A percentile compares a stretch with the other conserved stretches of the same genome.
phyloP scores from a whole-genome alignment of 1,284 basidiomycete genomes.

The Cryptococcus sp. region DNA sequence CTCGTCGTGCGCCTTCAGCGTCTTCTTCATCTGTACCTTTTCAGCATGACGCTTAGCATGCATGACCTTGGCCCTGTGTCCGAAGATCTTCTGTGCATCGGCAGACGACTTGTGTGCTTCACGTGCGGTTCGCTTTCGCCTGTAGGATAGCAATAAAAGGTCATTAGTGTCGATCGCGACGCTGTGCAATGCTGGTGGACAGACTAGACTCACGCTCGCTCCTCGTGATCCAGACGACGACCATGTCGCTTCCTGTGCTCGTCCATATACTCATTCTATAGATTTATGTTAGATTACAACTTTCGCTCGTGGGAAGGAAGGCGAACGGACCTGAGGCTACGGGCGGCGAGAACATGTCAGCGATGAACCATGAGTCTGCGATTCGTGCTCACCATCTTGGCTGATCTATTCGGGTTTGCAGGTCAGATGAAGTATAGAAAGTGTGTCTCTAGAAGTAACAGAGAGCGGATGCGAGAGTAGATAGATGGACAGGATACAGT shows the following conservation, averaged over 20 bases:
- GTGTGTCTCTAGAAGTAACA: not conserved
- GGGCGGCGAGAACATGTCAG: conserved; percentile 10
- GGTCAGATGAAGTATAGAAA: conserved; percentile 1
- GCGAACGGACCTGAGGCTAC: conserved; percentile 46
- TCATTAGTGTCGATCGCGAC: not conserved
- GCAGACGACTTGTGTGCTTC: conserved; percentile 84
- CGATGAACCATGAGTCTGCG: not conserved
- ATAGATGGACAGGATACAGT: not conserved
- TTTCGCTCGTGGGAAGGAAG: not conserved
- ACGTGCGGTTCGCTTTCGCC: conserved; percentile 92
- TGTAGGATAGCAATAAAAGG: conserved; percentile 48
- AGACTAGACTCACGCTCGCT: conserved; percentile 46
- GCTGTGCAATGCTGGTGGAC: not conserved
- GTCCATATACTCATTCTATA: conserved; percentile 55
- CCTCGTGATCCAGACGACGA: conserved; percentile 54
- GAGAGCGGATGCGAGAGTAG: conserved; percentile 1
- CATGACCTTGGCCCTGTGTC: conserved; percentile 95
- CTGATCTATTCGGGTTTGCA: conserved; percentile 11
- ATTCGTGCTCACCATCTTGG: conserved; percentile 27
- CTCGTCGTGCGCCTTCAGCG: conserved; percentile 98
- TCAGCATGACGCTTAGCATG: conserved; percentile 95
- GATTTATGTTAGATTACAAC: not conserved
- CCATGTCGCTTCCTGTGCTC: conserved; percentile 55
- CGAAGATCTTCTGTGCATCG: conserved; percentile 89
- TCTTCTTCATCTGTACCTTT: conserved; percentile 99